Evolutionary conservation across 495 filamentous ascomycete species (phyloP).

Genomic region (Neohortaea acidophila): DNA sequence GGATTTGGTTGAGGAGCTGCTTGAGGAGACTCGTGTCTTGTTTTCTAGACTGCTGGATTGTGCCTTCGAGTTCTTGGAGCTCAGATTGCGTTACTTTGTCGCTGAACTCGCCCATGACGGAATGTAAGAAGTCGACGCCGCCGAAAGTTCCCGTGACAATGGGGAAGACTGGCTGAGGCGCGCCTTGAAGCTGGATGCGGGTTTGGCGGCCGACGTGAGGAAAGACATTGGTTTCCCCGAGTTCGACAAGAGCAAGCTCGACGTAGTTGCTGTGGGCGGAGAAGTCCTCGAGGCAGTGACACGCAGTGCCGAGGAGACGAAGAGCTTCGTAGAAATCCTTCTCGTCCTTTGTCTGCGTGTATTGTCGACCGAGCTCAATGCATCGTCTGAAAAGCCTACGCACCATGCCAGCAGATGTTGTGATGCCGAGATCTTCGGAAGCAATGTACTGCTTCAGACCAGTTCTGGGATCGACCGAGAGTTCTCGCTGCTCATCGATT

Average conservation of each 20-base stretch:
- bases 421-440: constrained; percentile 56
- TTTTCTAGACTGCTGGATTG: constrained; percentile 43
- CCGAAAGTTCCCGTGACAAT: constrained; percentile 72
- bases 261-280: constrained; percentile 84
- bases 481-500: constrained; percentile 61
- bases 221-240: constrained; percentile 66
- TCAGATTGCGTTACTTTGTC: constrained; percentile 83
- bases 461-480: constrained; percentile 49
- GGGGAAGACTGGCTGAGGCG: constrained; percentile 50
- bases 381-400: constrained; percentile 53
- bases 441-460: constrained; percentile 89
- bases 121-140: constrained; percentile 75
- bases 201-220: constrained; percentile 68
- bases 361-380: constrained; percentile 59
- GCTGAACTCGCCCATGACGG: constrained; percentile 72
- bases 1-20: constrained; percentile 61
- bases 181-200: constrained; percentile 48
- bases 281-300: constrained; percentile 87
- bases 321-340: constrained; percentile 71
- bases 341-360: constrained; percentile 44
- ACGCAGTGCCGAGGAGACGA: constrained; percentile 66
- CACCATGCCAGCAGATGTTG: constrained; percentile 60
- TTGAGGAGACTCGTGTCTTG: constrained; percentile 51
- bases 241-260: constrained; percentile 69
- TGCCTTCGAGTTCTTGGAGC: constrained; percentile 64